A percentile compares a stretch with the other conserved stretches of the same genome.
These are phyloP conservation scores for Colletotrichum siamense DNA, from an alignment of 2,329 filamentous ascomycete species.

Conservation along the genomic window DNA sequence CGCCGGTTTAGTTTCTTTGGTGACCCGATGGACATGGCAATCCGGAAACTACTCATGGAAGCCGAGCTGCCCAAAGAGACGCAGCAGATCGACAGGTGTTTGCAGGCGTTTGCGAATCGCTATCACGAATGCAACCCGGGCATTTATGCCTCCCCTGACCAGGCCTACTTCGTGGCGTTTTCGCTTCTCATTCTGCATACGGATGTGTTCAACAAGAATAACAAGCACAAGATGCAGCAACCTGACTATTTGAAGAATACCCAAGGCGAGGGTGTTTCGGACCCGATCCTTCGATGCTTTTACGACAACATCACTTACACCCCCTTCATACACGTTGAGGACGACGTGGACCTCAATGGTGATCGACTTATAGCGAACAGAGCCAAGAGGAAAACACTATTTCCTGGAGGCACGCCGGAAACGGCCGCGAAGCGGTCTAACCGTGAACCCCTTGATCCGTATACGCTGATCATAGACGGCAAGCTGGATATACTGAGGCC, in stretches of 20 bases:
- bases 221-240: constrained; percentile 99
- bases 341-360: constrained; percentile 81
- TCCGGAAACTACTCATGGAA: constrained; percentile 95
- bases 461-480: constrained; percentile 90
- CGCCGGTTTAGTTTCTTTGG: constrained; percentile 93
- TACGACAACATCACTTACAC: constrained; percentile 99
- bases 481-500: constrained; percentile 85
- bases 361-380: constrained; percentile 76
- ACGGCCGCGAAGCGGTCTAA: constrained; percentile 63
- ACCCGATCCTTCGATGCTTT: constrained; percentile 93
- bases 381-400: constrained; percentile 71
- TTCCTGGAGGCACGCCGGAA: constrained; percentile 70
- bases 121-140: constrained; percentile 99
- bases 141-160: constrained; percentile 88
- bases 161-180: constrained; percentile 98
- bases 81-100: constrained; percentile 93
- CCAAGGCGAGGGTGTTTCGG: constrained; percentile 86
- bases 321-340: constrained; percentile 96
- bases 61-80: constrained; percentile 96
- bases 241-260: constrained; percentile 95
- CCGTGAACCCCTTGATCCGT: constrained; percentile 92
- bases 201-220: constrained; percentile 99
- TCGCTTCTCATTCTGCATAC: constrained; percentile 96
- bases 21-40: constrained; percentile 97
- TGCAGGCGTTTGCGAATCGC: constrained; percentile 93